Base-by-base conservation (phyloP, 352 stramenopile genomes). In the Globisporangium irregulare region DNA sequence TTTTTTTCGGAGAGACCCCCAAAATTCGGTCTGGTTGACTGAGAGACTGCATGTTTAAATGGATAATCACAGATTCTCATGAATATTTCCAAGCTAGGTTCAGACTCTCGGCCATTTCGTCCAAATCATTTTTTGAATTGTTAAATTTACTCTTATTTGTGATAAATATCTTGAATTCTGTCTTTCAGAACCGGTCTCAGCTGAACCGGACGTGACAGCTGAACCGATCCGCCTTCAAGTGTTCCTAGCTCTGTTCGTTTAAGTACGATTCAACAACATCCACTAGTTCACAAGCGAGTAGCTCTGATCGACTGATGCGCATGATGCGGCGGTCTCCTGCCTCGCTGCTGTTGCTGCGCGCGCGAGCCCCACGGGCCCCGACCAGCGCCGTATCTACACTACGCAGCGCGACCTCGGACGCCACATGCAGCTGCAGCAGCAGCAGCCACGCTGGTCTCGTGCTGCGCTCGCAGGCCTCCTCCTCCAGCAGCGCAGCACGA, bases 401-500 rank as follows among this genome's bases (percentile, higher is more conserved):
- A 15, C 41, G 15, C 4, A 50, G 41, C 5, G 0, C 24, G 6
- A 29, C 20, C 7, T 5, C 15, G 8, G 24, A 14, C 7, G 54
- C 6, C 6, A 14, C 25, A 25, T 38, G 15, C 54, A 59, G 14
- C 48, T 8, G 29, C 4, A 32, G 29, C 29, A 32, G 29, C 4
- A 51, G 20, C 43, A 50, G 25, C 18, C 22, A 4, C 18, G 27
- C 18, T 1, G 29, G 0, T 10, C 29, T 61, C 56, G 29, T 32
- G 41, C 56, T 61, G 18, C 20, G 20, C 22, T 15, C 56, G 10
- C 56, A 61, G 29, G 29, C 29, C 18, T 67, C 61, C 18, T 67
- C 61, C 8, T 4, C n/a, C 25, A 51, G 48, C 18, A 24, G 14
- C 27, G 15, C 50, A 43, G 22, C 56, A 6, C 56, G 9, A 12